phyloP scores from a whole-genome alignment of 805 yeast genomes.

The Wickerhamomyces mucosus region DNA sequence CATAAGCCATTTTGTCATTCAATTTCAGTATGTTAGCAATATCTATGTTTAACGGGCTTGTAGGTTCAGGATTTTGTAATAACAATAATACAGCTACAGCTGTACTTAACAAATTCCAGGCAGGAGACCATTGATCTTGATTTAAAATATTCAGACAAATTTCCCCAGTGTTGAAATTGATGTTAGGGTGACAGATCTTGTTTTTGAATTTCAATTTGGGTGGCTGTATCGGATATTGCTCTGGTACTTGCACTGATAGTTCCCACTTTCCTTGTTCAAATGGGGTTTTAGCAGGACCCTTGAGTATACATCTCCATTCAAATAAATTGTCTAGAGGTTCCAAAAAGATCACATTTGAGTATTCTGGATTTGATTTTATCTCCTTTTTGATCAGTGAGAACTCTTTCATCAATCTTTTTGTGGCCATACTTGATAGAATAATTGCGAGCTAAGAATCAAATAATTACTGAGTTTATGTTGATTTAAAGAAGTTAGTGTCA shows the following conservation, averaged over 20 bases:
- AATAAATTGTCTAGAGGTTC: conserved; percentile 40
- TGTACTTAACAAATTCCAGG: conserved; percentile 52
- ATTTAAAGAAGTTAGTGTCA: too few species aligned
- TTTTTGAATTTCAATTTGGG: conserved; percentile 41
- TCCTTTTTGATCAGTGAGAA: conserved; percentile 22
- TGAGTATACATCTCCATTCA: conserved; percentile 41
- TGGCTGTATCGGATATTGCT: conserved; percentile 47
- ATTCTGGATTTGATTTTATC: conserved; percentile 8
- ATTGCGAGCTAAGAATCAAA: too few species aligned
- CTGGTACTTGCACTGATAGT: conserved; percentile 35
- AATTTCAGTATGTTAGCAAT: conserved; percentile 49
- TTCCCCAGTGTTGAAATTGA: conserved; percentile 47
- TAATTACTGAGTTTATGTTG: too few species aligned
- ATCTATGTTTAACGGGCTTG: conserved; percentile 64
- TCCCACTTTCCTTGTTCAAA: conserved; percentile 46
- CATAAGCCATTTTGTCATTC: conserved; percentile 35
- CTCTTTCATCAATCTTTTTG: conserved; percentile 30
- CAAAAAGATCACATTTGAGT: conserved; percentile 28
- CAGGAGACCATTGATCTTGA: conserved; percentile 60
- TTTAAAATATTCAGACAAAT: conserved; percentile 57
- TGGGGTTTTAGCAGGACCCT: conserved; percentile 44
- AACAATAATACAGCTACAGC: conserved; percentile 49
- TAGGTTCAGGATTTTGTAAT: conserved; percentile 57
- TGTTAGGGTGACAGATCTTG: conserved; percentile 39
- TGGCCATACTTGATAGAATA: conserved; percentile 19